Base-by-base conservation (phyloP, 768 basidiomycete genomes). In the Pulveroboletus sp. region DNA sequence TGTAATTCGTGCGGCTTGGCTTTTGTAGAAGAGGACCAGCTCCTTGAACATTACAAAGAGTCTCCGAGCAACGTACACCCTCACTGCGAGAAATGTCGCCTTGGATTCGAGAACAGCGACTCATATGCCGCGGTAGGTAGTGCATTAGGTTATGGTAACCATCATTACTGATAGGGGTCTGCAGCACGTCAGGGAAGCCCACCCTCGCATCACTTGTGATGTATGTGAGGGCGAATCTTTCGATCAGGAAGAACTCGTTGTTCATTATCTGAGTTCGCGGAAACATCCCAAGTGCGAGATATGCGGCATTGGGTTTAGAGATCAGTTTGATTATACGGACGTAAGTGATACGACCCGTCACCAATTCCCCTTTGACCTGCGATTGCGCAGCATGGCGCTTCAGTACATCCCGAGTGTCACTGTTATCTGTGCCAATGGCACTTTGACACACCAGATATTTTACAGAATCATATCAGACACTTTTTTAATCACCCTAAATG, bases 401-500 rank as follows among this genome's bases (percentile, higher is more conserved):
- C 52, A 8, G 54, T 50, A 23, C 69, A 69, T 44, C 69, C 65
- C 10, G 69, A 70, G 25, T 56, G 57, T 33, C 59, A 64, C 13
- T 74, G 73, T 37, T 53, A 59, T 31, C 45, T 57, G 4, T 79
- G 77, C 54, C 66, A 63, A 9, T 65, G 68, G 46, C 69, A 69
- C 29, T 79, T 79, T 48, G 67, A 71, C 34, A 64, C 65, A 13
- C 42, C 59, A 2, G 67, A 71, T 20, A 56, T 64, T 17, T 50
- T 75, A 21, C 65, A 71, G 38, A 64, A 62, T 25, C 78, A 80
- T 50, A 75, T 72, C 55, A 61, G 50, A 17, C 63, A 65, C 11
- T 77, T 78, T 16, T 61, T 66, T 20, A 60, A 53, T 16, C 79
- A 80, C 59, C 75, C 79, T 3, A 72, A 70, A 45, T 79, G 79